Evolutionary conservation across 441 rosid genomes (phyloP).

Genomic region (Mallotus japonicus): DNA sequence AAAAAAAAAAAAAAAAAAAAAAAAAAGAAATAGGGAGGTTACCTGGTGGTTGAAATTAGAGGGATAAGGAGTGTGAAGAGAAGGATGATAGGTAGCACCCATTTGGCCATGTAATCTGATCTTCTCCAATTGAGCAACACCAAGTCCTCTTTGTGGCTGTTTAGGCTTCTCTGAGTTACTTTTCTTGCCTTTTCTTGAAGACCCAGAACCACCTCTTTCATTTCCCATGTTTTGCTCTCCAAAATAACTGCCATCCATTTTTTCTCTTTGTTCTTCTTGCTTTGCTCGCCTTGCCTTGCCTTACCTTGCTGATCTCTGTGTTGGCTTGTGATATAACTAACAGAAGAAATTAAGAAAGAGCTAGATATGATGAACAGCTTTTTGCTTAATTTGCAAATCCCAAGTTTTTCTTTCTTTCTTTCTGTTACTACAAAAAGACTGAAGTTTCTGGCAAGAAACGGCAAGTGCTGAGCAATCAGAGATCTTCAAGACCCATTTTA

Average conservation of each 20-base stretch:
- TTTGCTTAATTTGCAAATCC: slow-evolving; percentile 30
- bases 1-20: background rate
- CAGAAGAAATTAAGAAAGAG: slow-evolving; percentile 13
- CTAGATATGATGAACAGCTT: background rate
- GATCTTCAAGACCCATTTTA: slow-evolving; percentile 46
- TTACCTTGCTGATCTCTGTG: background rate
- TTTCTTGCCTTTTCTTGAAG: slow-evolving; percentile 77
- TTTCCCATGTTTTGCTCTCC: slow-evolving; percentile 70
- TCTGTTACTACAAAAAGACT: background rate
- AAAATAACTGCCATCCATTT: slow-evolving; percentile 68
- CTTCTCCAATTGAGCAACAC: slow-evolving; percentile 97
- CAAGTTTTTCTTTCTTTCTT: slow-evolving; percentile 15
- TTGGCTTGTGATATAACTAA: background rate
- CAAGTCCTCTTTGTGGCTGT: slow-evolving; percentile 98
- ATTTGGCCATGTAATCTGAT: slow-evolving; percentile 84
- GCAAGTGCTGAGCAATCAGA: slow-evolving; percentile 37
- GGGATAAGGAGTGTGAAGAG: slow-evolving; percentile 43
- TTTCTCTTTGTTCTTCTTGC: background rate
- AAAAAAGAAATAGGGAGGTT: background rate
- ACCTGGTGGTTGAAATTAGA: slow-evolving; percentile 56
- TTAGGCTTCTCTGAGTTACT: slow-evolving; percentile 81
- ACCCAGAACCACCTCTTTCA: slow-evolving; percentile 45
- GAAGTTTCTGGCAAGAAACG: slow-evolving; percentile 6
- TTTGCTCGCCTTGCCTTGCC: background rate
- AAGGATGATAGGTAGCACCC: slow-evolving; percentile 46